Base-by-base conservation (phyloP, 2,329 filamentous ascomycete species). In the Davidsoniella australis region DNA sequence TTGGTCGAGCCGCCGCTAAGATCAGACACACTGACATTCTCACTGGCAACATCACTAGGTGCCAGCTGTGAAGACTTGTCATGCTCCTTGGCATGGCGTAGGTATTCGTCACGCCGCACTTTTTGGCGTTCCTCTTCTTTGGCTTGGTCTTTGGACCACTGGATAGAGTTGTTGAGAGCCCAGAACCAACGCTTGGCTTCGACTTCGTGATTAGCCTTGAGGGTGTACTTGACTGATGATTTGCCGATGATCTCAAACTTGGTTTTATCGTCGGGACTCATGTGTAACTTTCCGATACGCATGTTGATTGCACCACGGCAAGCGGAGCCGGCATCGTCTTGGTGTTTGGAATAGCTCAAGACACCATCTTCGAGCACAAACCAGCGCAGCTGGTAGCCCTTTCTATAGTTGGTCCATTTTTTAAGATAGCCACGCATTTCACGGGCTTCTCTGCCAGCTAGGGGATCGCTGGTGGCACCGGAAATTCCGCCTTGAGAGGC, bases 351-450 rank as follows among this genome's bases (percentile, higher is more conserved):
- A 67, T 98, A 98, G 64, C 91, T 96, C 56, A 98, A 66, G 10
- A 98, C 89, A 10, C 91, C 91, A 61, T 98, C 91, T 62, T 98
- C 91, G 7, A 98, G 75, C 12, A 96, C 91, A 61, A 98, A 98
- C 88, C 89, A 98, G 53, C 91, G 75, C 55, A 98, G 65, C 66
- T 98, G 94, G 67, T 95, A 98, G 7, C 91, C 91, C 61, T 85
- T 88, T 18, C 89, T 88, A 62, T 98, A 98, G 62, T 98, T 98
- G 44, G 91, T 98, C 91, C 91, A 98, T 64, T 98, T 98, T 67
- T 95, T 96, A 50, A 98, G 70, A 62, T 96, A 98, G 5, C 91
- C 91, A 67, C 94, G 95, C 85, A 98, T 96, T 65, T 96, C 89
- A 44, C 88, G 76, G 16, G 85, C 83, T 60, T 98, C 91, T 56